A percentile compares a stretch with the other conserved stretches of the same genome.
Evolutionary conservation across 164 flowering plant genomes (phyloP).

Genomic region (Cinnamomum micranthum): DNA sequence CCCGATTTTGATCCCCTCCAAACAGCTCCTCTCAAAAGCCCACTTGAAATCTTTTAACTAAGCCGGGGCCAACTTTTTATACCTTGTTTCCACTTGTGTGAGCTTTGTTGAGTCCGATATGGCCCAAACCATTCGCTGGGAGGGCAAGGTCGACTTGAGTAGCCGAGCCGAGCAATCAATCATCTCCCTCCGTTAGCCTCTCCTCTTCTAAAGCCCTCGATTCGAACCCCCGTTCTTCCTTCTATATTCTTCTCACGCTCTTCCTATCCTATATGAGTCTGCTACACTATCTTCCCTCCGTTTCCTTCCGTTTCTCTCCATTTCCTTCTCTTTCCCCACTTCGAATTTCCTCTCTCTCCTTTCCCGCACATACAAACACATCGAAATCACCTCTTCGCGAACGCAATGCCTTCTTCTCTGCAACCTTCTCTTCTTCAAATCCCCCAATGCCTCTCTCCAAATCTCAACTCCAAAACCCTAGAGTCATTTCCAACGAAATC

Average conservation of each 20-base stretch:
- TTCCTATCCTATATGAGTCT: not conserved
- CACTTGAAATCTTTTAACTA: no score
- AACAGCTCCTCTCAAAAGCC: no score
- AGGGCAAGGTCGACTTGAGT: no score
- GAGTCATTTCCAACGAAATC: constrained; percentile 12
- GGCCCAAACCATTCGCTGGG: no score
- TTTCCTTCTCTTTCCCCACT: constrained; percentile 14
- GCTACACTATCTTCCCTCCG: not conserved
- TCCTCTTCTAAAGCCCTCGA: no score
- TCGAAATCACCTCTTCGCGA: not conserved
- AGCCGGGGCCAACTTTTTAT: no score
- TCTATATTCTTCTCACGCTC: not conserved
- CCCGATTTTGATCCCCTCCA: no score
- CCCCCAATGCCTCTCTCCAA: constrained; percentile 10
- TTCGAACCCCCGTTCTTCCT: no score
- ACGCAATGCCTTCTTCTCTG: constrained; percentile 7
- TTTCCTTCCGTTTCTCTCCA: constrained; percentile 10
- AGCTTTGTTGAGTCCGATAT: no score
- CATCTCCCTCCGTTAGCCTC: not conserved
- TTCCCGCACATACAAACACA: not conserved
- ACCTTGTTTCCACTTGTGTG: no score
- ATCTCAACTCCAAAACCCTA: constrained; percentile 8
- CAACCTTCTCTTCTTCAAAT: not conserved
- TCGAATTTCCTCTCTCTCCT: constrained; percentile 3
- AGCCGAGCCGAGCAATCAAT: no score